Base-by-base conservation (phyloP, 345 rosid genomes). In the Heritiera littoralis region DNA sequence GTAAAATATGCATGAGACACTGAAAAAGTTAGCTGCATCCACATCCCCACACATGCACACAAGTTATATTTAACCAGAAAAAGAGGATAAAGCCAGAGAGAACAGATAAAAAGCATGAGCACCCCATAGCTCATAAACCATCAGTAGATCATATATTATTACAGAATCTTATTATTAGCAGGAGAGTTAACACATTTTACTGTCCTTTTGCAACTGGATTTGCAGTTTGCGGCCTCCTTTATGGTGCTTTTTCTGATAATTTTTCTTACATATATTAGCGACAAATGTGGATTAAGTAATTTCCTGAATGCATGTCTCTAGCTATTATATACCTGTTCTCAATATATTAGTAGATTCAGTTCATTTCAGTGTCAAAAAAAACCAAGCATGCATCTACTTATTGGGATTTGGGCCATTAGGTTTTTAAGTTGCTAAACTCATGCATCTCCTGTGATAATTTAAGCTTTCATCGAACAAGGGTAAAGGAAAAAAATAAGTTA, bases 201-300 rank as follows among this genome's bases (percentile, higher is more conserved):
- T 18, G 72, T 67, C 43, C 72, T 41, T 18, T 20, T 41, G 52
- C 72, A 67, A 49, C 28, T 67, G 43, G 51, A 49, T 41, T 41
- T 43, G 46, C 32, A 43, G 30, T n/a, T 48, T 23, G 38, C 56
- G 12, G 6, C 11, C n/a, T 48, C 74, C 74, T 69, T 69, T 46
- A 46, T 69, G 9, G 74, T 6, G 35, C 9, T 68, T n/a, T 68
- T 68, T 68, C 14, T 17, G n/a, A 43, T n/a, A 41, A 43, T 43
- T 28, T 48, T 49, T 70, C 54, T 32, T 23, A 28, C 54, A 69
- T 23, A 48, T 46, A 48, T 46, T 40, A 41, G n/a, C 71, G n/a
- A 58, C 71, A 67, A n/a, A 66, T 66, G 38, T 46, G 38, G 73
- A 48, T 46, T 69, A 69, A 17, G 20, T 65, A 51, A 51, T 14